Base-by-base conservation (phyloP, 148 eudicot genomes). In the Cornus controversa region DNA sequence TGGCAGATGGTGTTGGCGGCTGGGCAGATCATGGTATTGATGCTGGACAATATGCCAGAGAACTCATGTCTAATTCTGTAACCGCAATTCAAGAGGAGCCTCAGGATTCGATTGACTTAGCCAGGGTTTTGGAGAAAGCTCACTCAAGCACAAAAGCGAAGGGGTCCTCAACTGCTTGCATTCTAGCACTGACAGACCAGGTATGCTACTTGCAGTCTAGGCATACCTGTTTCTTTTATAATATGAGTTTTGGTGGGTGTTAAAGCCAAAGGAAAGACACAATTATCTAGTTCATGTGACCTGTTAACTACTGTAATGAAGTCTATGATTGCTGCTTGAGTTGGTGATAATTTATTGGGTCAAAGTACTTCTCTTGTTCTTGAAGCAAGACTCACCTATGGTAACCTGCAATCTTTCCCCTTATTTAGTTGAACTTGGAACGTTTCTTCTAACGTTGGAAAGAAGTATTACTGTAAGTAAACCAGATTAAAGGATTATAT, bases 1-100 rank as follows among this genome's bases (percentile, higher is more conserved):
- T 90, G 64, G 94, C 94, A 15, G 94, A 90, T 82, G 94, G 94
- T 60, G 94, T 90, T 65, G 94, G 94, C 80, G 91, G 94, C 69
- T 90, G 92, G 92, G 90, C 92, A 72, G 90, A 87, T 69, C 77
- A 83, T 45, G 90, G 90, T 69, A 84, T 89, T 63, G 87, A 90
- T 84, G 84, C 94, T 2, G 93, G 94, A 23, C 47, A 80, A 75
- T 90, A 88, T 81, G 84, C 94, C 77, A 86, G 90, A 26, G 83
- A 82, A 62, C 94, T 90, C 73, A 90, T 90, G 94, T 86, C 87
- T 71, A 77, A 88, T 81, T 88, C 94, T 6, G 86, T 86, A 62
- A 68, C 83, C 66, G 89, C 91, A 24, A 82, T 90, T 34, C 76
- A 74, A 40, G 87, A 83, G 74, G 89, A 83, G 78, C 84, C 91